Percentiles rank a stretch among this genome's conserved stretches.
phyloP scores from a whole-genome alignment of 257 asterid species.

The Plantago major region DNA sequence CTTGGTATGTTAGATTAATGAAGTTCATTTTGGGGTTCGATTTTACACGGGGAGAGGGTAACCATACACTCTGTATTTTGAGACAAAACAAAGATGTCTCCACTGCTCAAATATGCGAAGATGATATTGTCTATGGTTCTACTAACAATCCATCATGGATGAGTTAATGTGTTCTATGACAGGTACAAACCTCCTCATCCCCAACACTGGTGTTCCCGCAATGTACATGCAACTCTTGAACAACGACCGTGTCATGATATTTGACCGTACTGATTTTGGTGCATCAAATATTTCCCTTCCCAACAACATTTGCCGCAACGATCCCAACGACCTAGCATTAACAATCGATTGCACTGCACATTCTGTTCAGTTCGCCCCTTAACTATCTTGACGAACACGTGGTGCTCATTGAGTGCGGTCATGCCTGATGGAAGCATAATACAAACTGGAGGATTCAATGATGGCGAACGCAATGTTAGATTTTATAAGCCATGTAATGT shows the following conservation, averaged over 20 bases:
- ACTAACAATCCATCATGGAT: too few species aligned
- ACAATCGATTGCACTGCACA: constrained; percentile 46
- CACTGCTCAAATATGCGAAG: too few species aligned
- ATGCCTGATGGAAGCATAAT: constrained; percentile 31
- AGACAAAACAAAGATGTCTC: too few species aligned
- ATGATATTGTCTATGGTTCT: too few species aligned
- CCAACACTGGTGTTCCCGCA: constrained; percentile 40
- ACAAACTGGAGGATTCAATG: constrained; percentile 46
- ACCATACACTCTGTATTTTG: too few species aligned
- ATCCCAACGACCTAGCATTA: constrained; percentile 19
- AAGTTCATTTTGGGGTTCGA: too few species aligned
- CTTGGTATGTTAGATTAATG: too few species aligned
- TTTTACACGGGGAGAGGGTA: too few species aligned
- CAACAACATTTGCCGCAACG: constrained; percentile 28
- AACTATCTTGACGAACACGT: constrained; percentile 33
- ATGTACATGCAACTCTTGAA: constrained; percentile 60
- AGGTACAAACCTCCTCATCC: constrained; percentile 24
- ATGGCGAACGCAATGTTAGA: constrained; percentile 28
- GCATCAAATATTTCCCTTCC: constrained; percentile 40
- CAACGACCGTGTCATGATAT: constrained; percentile 43
- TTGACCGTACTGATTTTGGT: constrained; percentile 49
- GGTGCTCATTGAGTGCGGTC: constrained; percentile 54
- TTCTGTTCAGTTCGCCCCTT: constrained; percentile 46
- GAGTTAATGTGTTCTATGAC: too few species aligned
- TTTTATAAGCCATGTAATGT: constrained; percentile 25